These are phyloP conservation scores for Avena atlantica DNA, from an alignment of 176 grass and related monocot genomes.

Conservation along the genomic window DNA sequence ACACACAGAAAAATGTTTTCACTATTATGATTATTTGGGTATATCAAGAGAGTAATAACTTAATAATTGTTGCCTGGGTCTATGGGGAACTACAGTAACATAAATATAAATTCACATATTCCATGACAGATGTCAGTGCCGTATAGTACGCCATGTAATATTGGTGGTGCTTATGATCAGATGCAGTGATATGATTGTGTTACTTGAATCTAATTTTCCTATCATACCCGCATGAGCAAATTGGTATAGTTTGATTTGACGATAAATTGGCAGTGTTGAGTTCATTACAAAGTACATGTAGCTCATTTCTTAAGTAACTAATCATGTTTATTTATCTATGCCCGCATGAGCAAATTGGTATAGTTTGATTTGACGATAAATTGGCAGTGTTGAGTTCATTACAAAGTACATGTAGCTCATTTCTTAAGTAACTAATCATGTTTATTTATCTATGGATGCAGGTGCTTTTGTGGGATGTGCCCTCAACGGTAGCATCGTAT, in stretches of 20 bases:
- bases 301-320: slow-evolving; percentile 48
- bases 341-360: neutral
- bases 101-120: neutral
- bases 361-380: neutral
- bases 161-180: neutral
- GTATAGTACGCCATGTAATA: neutral
- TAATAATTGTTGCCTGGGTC: neutral
- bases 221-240: neutral
- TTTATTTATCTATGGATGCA: slow-evolving; percentile 42
- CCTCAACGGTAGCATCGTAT: slow-evolving; percentile 80
- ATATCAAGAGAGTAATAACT: neutral
- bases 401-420: neutral
- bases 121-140: neutral
- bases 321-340: slow-evolving; percentile 37
- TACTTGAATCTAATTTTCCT: neutral
- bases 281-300: neutral
- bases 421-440: slow-evolving; percentile 49
- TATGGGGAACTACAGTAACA: neutral
- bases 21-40: neutral
- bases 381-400: neutral
- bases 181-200: neutral
- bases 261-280: neutral
- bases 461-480: slow-evolving; percentile 93
- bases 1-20: neutral
- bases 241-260: neutral